Evolutionary conservation across 2,329 filamentous ascomycete genomes (phyloP).

Genomic region (Chrysoporthe deuterocubensis): DNA sequence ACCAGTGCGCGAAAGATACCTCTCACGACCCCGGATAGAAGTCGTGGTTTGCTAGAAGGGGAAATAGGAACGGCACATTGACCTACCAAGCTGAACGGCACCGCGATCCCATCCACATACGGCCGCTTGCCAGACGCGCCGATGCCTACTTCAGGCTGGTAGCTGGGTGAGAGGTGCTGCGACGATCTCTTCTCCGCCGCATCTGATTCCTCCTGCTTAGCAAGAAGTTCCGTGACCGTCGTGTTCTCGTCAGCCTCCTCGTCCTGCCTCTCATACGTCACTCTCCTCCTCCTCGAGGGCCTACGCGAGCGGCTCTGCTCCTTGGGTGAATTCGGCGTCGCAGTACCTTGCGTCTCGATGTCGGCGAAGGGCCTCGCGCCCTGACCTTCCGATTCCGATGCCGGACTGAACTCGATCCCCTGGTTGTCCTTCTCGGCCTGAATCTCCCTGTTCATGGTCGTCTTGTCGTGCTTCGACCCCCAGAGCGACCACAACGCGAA

Average conservation of each 20-base stretch:
- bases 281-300: slow-evolving; percentile 49
- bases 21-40: no score
- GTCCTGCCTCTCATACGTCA: slow-evolving; percentile 56
- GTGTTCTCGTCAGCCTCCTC: slow-evolving; percentile 41
- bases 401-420: slow-evolving; percentile 39
- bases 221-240: slow-evolving; percentile 48
- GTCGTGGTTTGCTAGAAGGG: no score
- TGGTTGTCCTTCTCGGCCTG: slow-evolving; percentile 47
- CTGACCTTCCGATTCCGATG: slow-evolving; percentile 46
- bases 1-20: no score
- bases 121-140: slow-evolving; percentile 61
- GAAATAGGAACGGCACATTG: no score
- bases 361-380: slow-evolving; percentile 49
- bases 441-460: slow-evolving; percentile 65
- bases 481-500: slow-evolving; percentile 84
- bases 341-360: slow-evolving; percentile 43
- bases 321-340: slow-evolving; percentile 35
- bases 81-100: slow-evolving; percentile 67
- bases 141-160: slow-evolving; percentile 52
- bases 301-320: slow-evolving; percentile 46
- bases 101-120: slow-evolving; percentile 69
- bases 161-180: slow-evolving; percentile 47
- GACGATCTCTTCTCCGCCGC: slow-evolving; percentile 30
- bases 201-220: slow-evolving; percentile 45
- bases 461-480: slow-evolving; percentile 87